These are phyloP conservation scores for Fusarium phyllophilum DNA, from an alignment of 2,329 filamentous ascomycete species.

Conservation along the genomic window DNA sequence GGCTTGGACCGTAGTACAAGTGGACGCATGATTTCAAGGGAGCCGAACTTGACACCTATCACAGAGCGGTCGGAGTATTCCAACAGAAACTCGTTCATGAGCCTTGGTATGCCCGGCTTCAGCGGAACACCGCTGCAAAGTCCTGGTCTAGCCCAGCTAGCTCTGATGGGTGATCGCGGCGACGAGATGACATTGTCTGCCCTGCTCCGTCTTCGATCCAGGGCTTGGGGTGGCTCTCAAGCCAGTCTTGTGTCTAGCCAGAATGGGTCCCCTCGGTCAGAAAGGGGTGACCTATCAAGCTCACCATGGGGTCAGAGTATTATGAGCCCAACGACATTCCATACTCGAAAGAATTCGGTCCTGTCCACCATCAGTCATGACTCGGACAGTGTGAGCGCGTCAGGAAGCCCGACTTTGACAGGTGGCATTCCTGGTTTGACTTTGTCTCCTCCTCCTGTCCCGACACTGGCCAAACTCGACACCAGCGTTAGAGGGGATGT, in stretches of 20 bases:
- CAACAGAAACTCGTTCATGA: conserved; percentile 90
- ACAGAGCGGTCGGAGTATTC: conserved; percentile 97
- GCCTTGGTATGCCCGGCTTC: conserved; percentile 60
- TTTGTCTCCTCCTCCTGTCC: conserved; percentile 41
- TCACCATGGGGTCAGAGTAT: conserved; percentile 52
- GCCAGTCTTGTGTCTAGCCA: conserved; percentile 70
- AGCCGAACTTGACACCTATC: conserved; percentile 94
- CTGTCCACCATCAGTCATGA: conserved; percentile 61
- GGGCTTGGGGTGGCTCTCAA: conserved; percentile 84
- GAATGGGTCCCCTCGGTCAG: conserved; percentile 62
- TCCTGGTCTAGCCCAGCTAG: conserved; percentile 81
- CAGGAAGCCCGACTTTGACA: conserved; percentile 63
- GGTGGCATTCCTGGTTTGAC: conserved; percentile 50
- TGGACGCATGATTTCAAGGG: conserved; percentile 78
- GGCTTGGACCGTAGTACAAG: conserved; percentile 74
- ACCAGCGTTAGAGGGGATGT: conserved; percentile 19
- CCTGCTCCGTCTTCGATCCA: conserved; percentile 76
- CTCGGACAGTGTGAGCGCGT: conserved; percentile 58
- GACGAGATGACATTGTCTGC: conserved; percentile 78
- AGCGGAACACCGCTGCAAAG: conserved; percentile 66
- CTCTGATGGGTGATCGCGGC: conserved; percentile 66
- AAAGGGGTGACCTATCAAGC: conserved; percentile 59
- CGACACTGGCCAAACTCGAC: conserved; percentile 22
- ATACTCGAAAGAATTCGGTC: conserved; percentile 60
- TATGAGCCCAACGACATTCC: conserved; percentile 42